These are phyloP conservation scores for Geotrichum citri-aurantii DNA, from an alignment of 1,139 yeast genomes.

Conservation along the genomic window DNA sequence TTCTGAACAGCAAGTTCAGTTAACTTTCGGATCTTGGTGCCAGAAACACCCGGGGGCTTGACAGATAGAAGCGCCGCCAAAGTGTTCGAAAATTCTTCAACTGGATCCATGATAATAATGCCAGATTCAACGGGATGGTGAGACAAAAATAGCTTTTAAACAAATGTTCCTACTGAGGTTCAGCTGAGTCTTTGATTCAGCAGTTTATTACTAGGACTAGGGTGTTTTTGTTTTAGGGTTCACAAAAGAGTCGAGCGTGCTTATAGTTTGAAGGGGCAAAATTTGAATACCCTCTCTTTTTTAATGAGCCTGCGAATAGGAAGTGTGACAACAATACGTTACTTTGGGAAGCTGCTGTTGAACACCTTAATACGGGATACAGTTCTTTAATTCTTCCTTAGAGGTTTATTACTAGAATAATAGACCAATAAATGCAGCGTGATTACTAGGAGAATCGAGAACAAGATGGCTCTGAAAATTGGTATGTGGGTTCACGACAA, in stretches of 20 bases:
- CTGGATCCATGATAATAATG: slow-evolving; percentile 18
- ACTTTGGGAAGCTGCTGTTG: background rate
- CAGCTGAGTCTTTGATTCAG: background rate
- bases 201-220: background rate
- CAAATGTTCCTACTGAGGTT: background rate
- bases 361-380: background rate
- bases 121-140: background rate
- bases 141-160: background rate
- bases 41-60: slow-evolving; percentile 92
- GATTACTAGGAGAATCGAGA: background rate
- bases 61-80: slow-evolving; percentile 68
- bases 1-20: slow-evolving; percentile 73
- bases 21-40: slow-evolving; percentile 83
- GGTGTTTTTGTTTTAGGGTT: background rate
- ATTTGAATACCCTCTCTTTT: background rate
- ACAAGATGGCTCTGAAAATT: background rate
- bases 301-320: background rate
- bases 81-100: slow-evolving; percentile 62
- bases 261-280: background rate
- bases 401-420: background rate
- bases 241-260: background rate
- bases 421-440: background rate
- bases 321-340: background rate
- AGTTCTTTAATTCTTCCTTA: background rate
- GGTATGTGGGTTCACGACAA: background rate